phyloP scores from a whole-genome alignment of 2,329 filamentous ascomycete species.

The Sclerotinia spermophila region DNA sequence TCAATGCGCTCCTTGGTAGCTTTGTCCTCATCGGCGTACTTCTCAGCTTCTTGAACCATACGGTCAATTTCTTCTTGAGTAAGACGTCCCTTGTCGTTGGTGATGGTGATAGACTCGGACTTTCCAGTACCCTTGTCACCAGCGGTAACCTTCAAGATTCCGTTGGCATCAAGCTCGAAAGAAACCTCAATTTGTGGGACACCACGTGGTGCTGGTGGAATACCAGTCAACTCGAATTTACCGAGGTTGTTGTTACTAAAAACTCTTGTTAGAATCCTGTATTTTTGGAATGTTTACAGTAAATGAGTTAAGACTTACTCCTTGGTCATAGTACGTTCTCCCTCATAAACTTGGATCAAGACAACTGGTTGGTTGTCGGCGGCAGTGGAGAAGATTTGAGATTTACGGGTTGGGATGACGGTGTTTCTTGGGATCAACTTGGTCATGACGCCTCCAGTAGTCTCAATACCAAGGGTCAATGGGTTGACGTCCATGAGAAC shows the following conservation, averaged over 20 bases:
- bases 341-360: conserved; percentile 92
- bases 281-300: background rate
- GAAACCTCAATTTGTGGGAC: conserved; percentile 98
- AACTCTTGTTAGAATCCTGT: background rate
- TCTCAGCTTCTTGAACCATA: conserved; percentile 97
- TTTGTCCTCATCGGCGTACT: conserved; percentile 99
- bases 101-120: conserved; percentile 96
- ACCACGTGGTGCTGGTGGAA: conserved; percentile 90
- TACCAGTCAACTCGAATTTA: conserved; percentile 97
- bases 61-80: conserved; percentile 97
- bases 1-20: conserved; percentile 95
- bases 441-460: conserved; percentile 96
- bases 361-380: conserved; percentile 96
- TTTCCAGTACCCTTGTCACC: conserved; percentile 98
- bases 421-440: conserved; percentile 95
- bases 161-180: conserved; percentile 97
- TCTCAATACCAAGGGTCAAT: conserved; percentile 94
- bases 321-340: conserved; percentile 84
- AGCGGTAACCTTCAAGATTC: conserved; percentile 94
- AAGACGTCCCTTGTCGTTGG: conserved; percentile 98
- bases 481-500: conserved; percentile 98
- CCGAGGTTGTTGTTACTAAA: conserved; percentile 90
- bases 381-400: conserved; percentile 95
- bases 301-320: background rate
- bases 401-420: conserved; percentile 92